phyloP scores from a whole-genome alignment of 179 eudicot species.

The Corrigiola litoralis region DNA sequence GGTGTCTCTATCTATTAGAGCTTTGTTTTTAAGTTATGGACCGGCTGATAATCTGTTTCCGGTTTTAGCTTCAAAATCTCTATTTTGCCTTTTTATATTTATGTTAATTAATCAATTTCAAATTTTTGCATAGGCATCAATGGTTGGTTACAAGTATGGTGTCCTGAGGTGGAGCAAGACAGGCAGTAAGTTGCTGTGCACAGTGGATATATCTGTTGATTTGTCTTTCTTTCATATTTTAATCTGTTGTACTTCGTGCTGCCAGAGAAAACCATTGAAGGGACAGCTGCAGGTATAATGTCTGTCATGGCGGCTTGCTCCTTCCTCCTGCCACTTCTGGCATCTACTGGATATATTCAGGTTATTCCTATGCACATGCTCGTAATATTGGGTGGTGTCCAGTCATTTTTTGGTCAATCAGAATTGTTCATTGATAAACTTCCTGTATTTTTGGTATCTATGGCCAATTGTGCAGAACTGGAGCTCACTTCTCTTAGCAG shows the following conservation, averaged over 20 bases:
- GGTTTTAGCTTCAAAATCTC: too few relatives aligned
- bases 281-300: constrained; percentile 98
- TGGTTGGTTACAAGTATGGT: constrained; percentile 97
- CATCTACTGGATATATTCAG: constrained; percentile 72
- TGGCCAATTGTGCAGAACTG: constrained; percentile 58
- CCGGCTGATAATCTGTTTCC: too few relatives aligned
- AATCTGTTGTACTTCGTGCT: neutral
- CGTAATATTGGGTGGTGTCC: neutral
- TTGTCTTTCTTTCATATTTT: neutral
- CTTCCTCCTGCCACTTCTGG: constrained; percentile 74
- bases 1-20: too few relatives aligned
- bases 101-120: too few relatives aligned
- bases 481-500: constrained; percentile 83
- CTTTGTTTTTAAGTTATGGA: too few relatives aligned
- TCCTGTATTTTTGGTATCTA: neutral
- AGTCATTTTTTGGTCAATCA: neutral
- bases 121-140: constrained; percentile 67
- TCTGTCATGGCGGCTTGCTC: constrained; percentile 87
- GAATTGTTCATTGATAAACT: neutral
- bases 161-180: constrained; percentile 93
- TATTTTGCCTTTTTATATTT: too few relatives aligned
- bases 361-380: constrained; percentile 12
- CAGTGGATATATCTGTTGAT: neutral
- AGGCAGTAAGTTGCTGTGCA: constrained; percentile 56
- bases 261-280: constrained; percentile 92